Conservation (phyloP, 1,284 basidiomycete genomes). For the Meripilus lineatus region DNA sequence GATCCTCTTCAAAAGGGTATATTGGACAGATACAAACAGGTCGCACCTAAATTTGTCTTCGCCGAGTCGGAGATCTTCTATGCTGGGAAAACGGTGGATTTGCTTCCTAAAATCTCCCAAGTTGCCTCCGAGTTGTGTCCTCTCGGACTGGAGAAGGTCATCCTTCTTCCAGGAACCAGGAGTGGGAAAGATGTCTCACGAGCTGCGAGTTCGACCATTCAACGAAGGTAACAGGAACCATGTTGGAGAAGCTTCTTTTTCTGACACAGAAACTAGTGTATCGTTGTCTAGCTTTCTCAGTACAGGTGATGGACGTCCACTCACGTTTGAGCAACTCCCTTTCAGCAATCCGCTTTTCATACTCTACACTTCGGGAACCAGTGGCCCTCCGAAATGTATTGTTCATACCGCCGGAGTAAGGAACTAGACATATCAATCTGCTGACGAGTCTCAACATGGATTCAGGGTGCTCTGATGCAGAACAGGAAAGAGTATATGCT, state of each 20-base stretch:
- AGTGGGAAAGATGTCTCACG: slow-evolving; percentile 32
- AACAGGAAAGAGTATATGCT: slow-evolving; percentile 51
- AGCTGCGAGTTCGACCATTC: background rate
- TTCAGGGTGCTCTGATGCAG: slow-evolving; percentile 59
- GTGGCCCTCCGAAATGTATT: slow-evolving; percentile 80
- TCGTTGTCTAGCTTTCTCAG: slow-evolving; percentile 47
- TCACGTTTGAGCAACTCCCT: slow-evolving; percentile 66
- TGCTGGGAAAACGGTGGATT: slow-evolving; percentile 49
- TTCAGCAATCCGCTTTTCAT: slow-evolving; percentile 87
- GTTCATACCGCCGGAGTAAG: slow-evolving; percentile 81
- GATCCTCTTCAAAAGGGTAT: slow-evolving; percentile 40
- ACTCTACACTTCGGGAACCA: slow-evolving; percentile 84
- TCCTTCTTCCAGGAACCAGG: slow-evolving; percentile 53
- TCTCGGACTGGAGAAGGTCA: slow-evolving; percentile 41
- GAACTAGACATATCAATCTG: no score
- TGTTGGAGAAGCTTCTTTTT: background rate
- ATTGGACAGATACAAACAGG: slow-evolving; percentile 64
- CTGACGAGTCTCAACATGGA: no score
- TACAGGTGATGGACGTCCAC: slow-evolving; percentile 38
- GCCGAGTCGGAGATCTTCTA: slow-evolving; percentile 60
- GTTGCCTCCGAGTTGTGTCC: slow-evolving; percentile 43
- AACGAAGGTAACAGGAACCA: background rate
- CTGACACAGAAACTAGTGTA: slow-evolving; percentile 25
- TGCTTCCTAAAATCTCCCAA: slow-evolving; percentile 46
- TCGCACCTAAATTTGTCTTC: slow-evolving; percentile 61